Percentiles rank a stretch among this genome's conserved stretches.
phyloP scores from a whole-genome alignment of 2,329 filamentous ascomycete genomes.

The Aspergillus amoenus region DNA sequence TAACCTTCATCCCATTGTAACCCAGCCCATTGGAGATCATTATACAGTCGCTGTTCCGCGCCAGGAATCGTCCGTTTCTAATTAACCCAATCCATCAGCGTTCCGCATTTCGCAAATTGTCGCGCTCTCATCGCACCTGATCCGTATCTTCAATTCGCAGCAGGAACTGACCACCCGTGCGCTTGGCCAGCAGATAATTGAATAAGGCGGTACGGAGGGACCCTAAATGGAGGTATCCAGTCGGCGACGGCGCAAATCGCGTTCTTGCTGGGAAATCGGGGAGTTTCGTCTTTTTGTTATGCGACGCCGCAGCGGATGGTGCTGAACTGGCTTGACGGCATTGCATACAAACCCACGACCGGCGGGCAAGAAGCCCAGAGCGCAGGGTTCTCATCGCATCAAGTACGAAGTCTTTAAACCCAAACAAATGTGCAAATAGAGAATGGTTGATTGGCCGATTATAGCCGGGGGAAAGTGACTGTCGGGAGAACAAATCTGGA shows the following conservation, averaged over 20 bases:
- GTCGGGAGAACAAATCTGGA: neutral
- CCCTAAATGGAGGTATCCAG: slow-evolving; percentile 88
- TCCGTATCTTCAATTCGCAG: slow-evolving; percentile 94
- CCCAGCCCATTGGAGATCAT: slow-evolving; percentile 85
- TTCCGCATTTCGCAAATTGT: neutral
- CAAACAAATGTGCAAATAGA: neutral
- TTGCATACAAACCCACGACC: slow-evolving; percentile 38
- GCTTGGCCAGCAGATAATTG: slow-evolving; percentile 86
- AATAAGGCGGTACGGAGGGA: slow-evolving; percentile 91
- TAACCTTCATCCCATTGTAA: slow-evolving; percentile 89
- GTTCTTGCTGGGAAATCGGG: slow-evolving; percentile 66
- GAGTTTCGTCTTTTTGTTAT: slow-evolving; percentile 37
- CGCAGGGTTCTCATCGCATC: slow-evolving; percentile 29
- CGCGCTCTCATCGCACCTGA: slow-evolving; percentile 56
- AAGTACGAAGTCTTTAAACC: neutral
- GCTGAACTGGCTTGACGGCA: slow-evolving; percentile 34
- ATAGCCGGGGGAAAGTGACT: neutral
- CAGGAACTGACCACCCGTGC: slow-evolving; percentile 85
- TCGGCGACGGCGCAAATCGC: slow-evolving; percentile 93
- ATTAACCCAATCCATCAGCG: slow-evolving; percentile 23
- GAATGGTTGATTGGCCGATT: neutral
- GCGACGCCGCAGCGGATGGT: slow-evolving; percentile 25
- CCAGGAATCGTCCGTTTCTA: slow-evolving; percentile 78
- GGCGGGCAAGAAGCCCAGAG: slow-evolving; percentile 26
- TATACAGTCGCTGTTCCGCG: slow-evolving; percentile 73